Evolutionary conservation across 139 green algal genomes (phyloP), one percentile per base, ranked within the genome.

Genomic region (Asterochloris sp.): DNA sequence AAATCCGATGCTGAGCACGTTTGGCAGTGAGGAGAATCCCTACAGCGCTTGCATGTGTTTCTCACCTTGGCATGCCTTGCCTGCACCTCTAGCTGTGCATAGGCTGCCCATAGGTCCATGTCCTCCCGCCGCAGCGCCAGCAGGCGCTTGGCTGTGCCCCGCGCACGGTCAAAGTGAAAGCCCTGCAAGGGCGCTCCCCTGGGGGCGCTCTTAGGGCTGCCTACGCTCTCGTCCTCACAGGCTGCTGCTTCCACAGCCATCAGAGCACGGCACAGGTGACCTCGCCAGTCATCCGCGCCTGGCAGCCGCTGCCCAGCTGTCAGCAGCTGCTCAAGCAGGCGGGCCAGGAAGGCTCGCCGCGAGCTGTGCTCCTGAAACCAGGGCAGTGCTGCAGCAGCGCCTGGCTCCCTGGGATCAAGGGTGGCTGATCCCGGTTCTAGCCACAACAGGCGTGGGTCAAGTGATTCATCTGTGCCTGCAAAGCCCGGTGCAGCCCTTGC

Each of bases 101-200:
- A 89, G 0, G 91, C 86, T 27, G 61, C 80, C 83, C 86, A 90
- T 76, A 93, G 82, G 64, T 60, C 75, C 38, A 90, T 73, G 71
- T 88, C 87, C 47, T 81, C 78, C 16, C 91, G 82, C 26, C 86
- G 88, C 73, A 61, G 38, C 8, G 79, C 78, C 60, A 95, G 86
- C 64, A 95, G 81, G 74, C 80, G 24, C 81, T 89, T 87, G 0
- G 89, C 89, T 21, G 88, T 74, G 21, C 24, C 83, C 0, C 85
- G 61, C 11, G 84, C 87, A 0, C 86, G 81, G 24, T 83, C 66
- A 23, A 77, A 26, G 8, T 82, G 13, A 11, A 24, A 63, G 26
- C 23, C 47, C n/a, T 28, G 54, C 62, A 14, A 12, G 13, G 60
- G 64, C 63, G 27, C 76, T 13, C 16, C 73, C n/a, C 21, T 21